Base-by-base conservation (phyloP, 1,139 yeast species). In the Tardiomyces depauwii region DNA sequence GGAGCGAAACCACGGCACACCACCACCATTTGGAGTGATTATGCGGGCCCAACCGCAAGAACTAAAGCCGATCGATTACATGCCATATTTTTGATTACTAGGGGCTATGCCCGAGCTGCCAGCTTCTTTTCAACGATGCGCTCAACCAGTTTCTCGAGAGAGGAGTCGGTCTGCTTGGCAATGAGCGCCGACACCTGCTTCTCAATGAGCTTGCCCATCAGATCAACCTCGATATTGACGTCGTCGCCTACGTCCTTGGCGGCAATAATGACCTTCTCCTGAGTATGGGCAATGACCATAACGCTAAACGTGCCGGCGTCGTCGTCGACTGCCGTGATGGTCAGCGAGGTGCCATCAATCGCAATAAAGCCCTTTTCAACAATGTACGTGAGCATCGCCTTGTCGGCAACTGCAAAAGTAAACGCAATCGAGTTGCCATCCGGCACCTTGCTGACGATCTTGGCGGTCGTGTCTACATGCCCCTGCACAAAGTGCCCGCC, bases 401-500 rank as follows among this genome's bases (percentile, higher is more conserved):
- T 56, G 49, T 88, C 95, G 47, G 85, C 69, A 48, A 89, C 73
- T 62, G 75, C 68, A 65, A 91, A 88, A 1, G 87, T 83, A 60
- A 79, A 82, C 2, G 81, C 71, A 36, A 88, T 69, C 2, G 97
- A 83, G 63, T 88, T 85, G 2, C 84, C 93, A 58, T 89, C 97
- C 0, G 75, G 66, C 7, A 53, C 65, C 32, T 67, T 71, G 1
- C 65, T 62, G 1, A 74, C 73, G 39, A 93, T 83, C 30, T 66
- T 65, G 3, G 96, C 96, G 28, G 82, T 73, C 0, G 96, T 86
- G 61, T 91, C 98, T 32, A 93, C 89, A 67, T 91, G 99, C 13
- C 98, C 99, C 55, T 91, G 98, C 1, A 91, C 98, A 51, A 89
- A 79, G 65, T 91, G 99, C 1, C 99, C 98, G 25, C 99, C 98